Conservation (phyloP, 108 stramenopile genomes). For the Poteriospumella lacustris region DNA sequence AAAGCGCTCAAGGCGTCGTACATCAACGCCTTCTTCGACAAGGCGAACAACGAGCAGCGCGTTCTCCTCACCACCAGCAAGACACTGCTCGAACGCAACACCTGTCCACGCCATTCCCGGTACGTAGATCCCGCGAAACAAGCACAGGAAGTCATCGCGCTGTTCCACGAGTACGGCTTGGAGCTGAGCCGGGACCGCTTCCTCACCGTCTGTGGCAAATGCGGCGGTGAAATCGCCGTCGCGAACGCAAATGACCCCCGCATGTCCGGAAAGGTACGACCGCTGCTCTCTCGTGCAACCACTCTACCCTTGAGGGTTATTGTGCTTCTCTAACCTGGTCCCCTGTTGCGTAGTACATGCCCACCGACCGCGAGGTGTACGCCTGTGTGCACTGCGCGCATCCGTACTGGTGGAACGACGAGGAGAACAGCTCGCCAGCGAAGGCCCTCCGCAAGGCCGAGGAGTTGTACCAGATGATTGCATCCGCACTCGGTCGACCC, state of each 20-base stretch:
- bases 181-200: neutral
- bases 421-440: slow-evolving; percentile 3
- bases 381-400: neutral
- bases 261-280: no score
- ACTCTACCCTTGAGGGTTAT: no score
- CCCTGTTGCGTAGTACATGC: no score
- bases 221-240: neutral
- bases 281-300: no score
- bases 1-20: neutral
- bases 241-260: no score
- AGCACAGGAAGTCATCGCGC: neutral
- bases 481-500: no score
- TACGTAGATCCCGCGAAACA: neutral
- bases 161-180: neutral
- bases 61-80: neutral
- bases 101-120: neutral
- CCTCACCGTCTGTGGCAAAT: slow-evolving; percentile 9
- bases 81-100: neutral
- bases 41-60: neutral
- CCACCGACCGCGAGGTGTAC: neutral
- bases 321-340: no score
- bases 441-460: neutral
- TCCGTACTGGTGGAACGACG: slow-evolving; percentile 10
- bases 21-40: neutral
- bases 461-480: neutral